Evolutionary conservation across 495 filamentous ascomycete genomes (phyloP), one percentile per base, ranked within the genome.

Genomic region (Penicillium maclennaniae): DNA sequence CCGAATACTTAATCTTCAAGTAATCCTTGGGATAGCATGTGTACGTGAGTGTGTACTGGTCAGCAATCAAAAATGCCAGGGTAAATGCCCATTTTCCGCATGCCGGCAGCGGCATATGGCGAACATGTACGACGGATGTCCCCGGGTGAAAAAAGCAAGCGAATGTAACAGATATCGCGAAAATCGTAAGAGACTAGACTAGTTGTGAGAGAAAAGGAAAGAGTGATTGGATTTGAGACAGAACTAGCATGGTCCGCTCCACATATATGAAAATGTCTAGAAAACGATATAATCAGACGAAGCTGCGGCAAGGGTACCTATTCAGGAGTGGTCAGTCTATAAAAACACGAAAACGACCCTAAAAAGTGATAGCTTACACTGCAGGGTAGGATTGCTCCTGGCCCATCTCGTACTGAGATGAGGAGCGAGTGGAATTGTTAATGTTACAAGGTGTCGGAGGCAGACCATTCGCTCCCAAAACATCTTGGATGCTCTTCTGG

Each of bases 371-470:
- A 20, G 70, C 78, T 36, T 73, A 82, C 79, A 71, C 72, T 44
- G 72, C 71, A 39, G 77, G 76, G 60, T 79, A 82, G 20, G 74
- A 72, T 42, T 80, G 65, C 17, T 75, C 76, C 39, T 57, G 43
- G 28, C 62, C 67, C 47, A 82, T 61, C 49, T 71, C 54, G 47
- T 79, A 80, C 55, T 75, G 70, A 36, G 66, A 58, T 45, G 64
- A 62, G 20, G 63, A 44, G 47, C 59, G 45, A 15, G 63, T 3
- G 38, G 26, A 23, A 28, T 55, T 31, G 57, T 74, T 82, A 65
- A 83, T 65, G 26, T 86, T 85, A 66, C 82, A 84, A 42, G 92
- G 93, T 53, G 87, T 67, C 8, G 93, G 93, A 47, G 93, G 93
- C 66, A 97, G 66, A 7, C 91, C 91, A 67, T 87, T 75, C 17